Evolutionary conservation across 768 basidiomycete species (phyloP).

Genomic region (Filobasidium floriforme): DNA sequence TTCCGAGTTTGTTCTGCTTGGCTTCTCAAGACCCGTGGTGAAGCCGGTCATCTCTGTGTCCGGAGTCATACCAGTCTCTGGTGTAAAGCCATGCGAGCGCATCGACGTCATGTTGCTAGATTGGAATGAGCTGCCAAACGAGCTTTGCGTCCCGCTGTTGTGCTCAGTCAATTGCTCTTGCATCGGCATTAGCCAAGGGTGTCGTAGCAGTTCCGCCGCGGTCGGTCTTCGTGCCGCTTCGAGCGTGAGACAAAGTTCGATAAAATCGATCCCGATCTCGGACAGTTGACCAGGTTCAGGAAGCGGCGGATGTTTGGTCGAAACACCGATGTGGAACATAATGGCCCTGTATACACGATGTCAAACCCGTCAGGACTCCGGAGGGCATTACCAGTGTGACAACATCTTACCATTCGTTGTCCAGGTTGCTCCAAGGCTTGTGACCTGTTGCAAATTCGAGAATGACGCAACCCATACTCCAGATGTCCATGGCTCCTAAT

Average conservation of each 20-base stretch:
- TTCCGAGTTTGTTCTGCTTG: background rate
- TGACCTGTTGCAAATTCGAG: slow-evolving; percentile 92
- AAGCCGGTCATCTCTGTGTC: slow-evolving; percentile 1
- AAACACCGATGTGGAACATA: slow-evolving; percentile 98
- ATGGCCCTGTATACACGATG: slow-evolving; percentile 66
- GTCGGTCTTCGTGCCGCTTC: slow-evolving; percentile 76
- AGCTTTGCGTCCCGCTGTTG: background rate
- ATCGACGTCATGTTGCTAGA: slow-evolving; percentile 6
- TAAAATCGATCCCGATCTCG: slow-evolving; percentile 82
- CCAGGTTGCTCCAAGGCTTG: slow-evolving; percentile 97
- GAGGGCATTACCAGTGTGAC: background rate
- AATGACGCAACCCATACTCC: slow-evolving; percentile 96
- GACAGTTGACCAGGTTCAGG: slow-evolving; percentile 86
- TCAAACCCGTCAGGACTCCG: slow-evolving; percentile 7
- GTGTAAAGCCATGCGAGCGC: slow-evolving; percentile 8
- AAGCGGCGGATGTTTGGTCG: slow-evolving; percentile 89
- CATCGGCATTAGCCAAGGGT: slow-evolving; percentile 75
- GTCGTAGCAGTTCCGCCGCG: slow-evolving; percentile 73
- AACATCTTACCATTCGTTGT: slow-evolving; percentile 90
- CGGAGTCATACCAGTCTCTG: slow-evolving; percentile 1
- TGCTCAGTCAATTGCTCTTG: slow-evolving; percentile 14
- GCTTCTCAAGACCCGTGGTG: background rate
- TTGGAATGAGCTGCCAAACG: background rate
- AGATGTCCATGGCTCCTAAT: slow-evolving; percentile 95
- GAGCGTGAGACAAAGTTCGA: slow-evolving; percentile 80